These are phyloP conservation scores for Vitis hybrid DNA, from an alignment of 177 flowering plant genomes.

Conservation along the genomic window DNA sequence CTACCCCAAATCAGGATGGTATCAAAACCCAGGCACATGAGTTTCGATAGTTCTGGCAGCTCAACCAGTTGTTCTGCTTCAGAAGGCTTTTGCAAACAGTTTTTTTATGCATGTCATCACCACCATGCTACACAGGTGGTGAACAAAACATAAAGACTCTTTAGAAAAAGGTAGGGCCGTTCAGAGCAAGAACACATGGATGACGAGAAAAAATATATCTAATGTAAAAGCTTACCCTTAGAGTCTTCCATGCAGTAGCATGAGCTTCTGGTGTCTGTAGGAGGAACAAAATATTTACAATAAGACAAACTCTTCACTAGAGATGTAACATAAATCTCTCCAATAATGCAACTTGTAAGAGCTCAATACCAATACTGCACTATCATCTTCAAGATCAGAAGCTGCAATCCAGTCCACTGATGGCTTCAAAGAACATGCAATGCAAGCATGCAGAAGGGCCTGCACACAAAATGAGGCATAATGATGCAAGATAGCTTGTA, in stretches of 20 bases:
- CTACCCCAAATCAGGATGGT: too few species aligned
- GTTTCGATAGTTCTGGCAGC: too few species aligned
- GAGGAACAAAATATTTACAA: constrained; percentile 9
- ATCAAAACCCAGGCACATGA: too few species aligned
- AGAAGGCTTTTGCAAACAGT: neutral
- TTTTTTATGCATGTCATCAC: neutral
- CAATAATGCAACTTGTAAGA: neutral
- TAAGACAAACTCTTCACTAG: neutral
- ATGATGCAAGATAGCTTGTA: neutral
- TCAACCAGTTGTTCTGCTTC: neutral
- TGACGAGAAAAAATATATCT: too few species aligned
- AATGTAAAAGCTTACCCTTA: constrained; percentile 51
- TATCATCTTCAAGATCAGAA: constrained; percentile 95
- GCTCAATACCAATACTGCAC: constrained; percentile 54
- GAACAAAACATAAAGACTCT: neutral
- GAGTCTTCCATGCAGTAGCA: constrained; percentile 87
- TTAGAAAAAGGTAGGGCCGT: neutral
- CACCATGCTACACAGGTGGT: neutral
- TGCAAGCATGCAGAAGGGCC: constrained; percentile 97
- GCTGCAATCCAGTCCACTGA: constrained; percentile 96
- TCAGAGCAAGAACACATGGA: neutral
- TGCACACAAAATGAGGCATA: constrained; percentile 26
- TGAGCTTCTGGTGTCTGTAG: constrained; percentile 86
- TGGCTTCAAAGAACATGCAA: constrained; percentile 88
- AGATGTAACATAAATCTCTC: neutral